phyloP scores from a whole-genome alignment of 805 yeast species.

The Hanseniaspora taiwanica region DNA sequence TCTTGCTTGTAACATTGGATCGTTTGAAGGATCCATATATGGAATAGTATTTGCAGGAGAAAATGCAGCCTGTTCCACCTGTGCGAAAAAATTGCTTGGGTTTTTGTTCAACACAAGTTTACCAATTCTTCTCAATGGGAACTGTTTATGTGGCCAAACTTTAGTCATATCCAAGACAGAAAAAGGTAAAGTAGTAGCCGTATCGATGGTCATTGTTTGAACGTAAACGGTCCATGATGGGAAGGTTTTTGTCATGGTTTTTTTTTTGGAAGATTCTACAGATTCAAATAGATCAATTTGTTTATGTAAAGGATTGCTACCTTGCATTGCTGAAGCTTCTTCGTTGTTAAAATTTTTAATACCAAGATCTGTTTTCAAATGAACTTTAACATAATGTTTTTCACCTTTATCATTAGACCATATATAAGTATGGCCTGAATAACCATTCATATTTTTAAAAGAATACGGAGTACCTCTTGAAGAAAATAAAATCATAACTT shows the following conservation, averaged over 20 bases:
- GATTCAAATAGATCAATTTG: constrained; percentile 69
- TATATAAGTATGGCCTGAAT: constrained; percentile 55
- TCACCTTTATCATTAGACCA: constrained; percentile 42
- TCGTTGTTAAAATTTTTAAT: constrained; percentile 40
- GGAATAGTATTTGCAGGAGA: constrained; percentile 80
- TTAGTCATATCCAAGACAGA: constrained; percentile 42
- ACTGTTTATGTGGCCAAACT: constrained; percentile 44
- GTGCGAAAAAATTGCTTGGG: constrained; percentile 80
- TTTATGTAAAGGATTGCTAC: constrained; percentile 71
- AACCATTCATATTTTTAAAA: constrained; percentile 48
- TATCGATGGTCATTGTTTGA: constrained; percentile 62
- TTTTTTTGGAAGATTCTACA: too few relatives aligned
- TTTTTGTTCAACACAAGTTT: constrained; percentile 67
- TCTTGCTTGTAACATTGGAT: constrained; percentile 74
- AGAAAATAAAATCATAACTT: constrained; percentile 45
- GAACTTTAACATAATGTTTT: constrained; percentile 45
- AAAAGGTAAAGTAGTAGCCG: constrained; percentile 37
- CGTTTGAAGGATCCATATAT: constrained; percentile 70
- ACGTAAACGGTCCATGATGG: constrained; percentile 82
- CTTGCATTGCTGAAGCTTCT: constrained; percentile 54
- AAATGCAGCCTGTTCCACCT: constrained; percentile 75
- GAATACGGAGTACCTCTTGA: constrained; percentile 51
- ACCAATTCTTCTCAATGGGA: constrained; percentile 44
- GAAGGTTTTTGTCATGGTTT: constrained; percentile 55
- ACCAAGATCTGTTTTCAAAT: constrained; percentile 41